Evolutionary conservation across 345 rosid species (phyloP).

Genomic region (Moringa oleifera): DNA sequence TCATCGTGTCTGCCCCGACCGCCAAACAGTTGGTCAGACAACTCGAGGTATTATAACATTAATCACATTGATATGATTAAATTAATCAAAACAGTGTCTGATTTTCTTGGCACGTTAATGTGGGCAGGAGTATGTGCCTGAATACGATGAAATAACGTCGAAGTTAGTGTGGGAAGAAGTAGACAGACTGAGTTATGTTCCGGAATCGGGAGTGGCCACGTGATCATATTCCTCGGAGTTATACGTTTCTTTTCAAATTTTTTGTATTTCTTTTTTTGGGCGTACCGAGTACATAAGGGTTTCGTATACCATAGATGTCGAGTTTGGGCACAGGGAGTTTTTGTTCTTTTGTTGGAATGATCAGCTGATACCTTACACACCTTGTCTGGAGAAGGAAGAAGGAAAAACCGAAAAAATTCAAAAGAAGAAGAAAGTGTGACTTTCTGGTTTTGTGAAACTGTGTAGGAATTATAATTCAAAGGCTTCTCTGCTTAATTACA

Average conservation of each 20-base stretch:
- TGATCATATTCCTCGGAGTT: constrained; percentile 3
- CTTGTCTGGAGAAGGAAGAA: background rate
- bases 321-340: background rate
- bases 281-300: constrained; percentile 9
- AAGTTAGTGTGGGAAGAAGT: constrained; percentile 86
- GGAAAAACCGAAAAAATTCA: too few relatives aligned
- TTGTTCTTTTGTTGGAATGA: background rate
- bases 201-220: constrained; percentile 57
- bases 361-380: too few relatives aligned
- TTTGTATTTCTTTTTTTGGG: background rate
- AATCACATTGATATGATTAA: too few relatives aligned
- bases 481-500: background rate
- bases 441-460: constrained; percentile 4
- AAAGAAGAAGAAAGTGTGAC: background rate
- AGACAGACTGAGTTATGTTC: constrained; percentile 50
- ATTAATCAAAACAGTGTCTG: background rate
- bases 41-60: constrained; percentile 56
- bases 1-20: constrained; percentile 79
- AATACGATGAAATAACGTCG: constrained; percentile 65
- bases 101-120: background rate
- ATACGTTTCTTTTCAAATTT: background rate
- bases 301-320: constrained; percentile 5
- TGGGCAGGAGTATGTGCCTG: constrained; percentile 68
- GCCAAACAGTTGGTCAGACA: constrained; percentile 74
- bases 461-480: background rate